Percentiles rank a stretch among this genome's conserved stretches.
Evolutionary conservation across 176 grass and related monocot species (phyloP).

Genomic region (Eragrostis curvula): DNA sequence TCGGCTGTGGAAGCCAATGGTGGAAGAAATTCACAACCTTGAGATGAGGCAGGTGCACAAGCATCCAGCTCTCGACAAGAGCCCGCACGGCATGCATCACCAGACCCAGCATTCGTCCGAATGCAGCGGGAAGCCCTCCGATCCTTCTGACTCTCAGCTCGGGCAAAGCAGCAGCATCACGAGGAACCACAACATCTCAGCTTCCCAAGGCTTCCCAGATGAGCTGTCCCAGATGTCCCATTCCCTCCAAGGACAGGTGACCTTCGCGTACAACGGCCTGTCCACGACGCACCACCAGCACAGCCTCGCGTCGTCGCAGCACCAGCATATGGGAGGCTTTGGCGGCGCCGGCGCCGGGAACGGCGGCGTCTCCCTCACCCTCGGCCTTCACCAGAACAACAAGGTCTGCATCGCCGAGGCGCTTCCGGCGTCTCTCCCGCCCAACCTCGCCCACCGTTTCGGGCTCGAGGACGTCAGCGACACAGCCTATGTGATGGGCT

Average conservation of each 20-base stretch:
- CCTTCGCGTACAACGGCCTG: constrained; percentile 56
- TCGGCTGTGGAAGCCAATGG: constrained; percentile 98
- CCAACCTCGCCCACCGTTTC: constrained; percentile 79
- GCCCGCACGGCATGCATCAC: constrained; percentile 23
- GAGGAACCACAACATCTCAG: constrained; percentile 46
- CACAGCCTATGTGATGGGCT: constrained; percentile 58
- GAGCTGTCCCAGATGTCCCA: constrained; percentile 68
- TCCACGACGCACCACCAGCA: constrained; percentile 35
- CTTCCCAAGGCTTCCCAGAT: constrained; percentile 51
- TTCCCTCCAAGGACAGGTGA: constrained; percentile 54
- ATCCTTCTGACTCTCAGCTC: constrained; percentile 45
- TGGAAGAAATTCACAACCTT: constrained; percentile 94
- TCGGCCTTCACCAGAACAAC: constrained; percentile 92
- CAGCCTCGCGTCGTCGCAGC: constrained; percentile 28
- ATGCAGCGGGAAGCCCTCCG: constrained; percentile 51
- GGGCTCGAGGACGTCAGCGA: constrained; percentile 86
- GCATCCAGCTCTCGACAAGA: constrained; percentile 52
- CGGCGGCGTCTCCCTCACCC: constrained; percentile 77
- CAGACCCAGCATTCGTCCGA: constrained; percentile 53
- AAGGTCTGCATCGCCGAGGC: constrained; percentile 60
- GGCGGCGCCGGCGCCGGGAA: constrained; percentile 3
- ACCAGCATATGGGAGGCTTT: constrained; percentile 45
- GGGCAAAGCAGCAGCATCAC: constrained; percentile 58
- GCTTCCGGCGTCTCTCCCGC: constrained; percentile 49
- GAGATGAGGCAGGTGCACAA: constrained; percentile 79